Percentiles rank a stretch among this genome's conserved stretches.
phyloP scores from a whole-genome alignment of 805 yeast species.

The Teunomyces tritomae region DNA sequence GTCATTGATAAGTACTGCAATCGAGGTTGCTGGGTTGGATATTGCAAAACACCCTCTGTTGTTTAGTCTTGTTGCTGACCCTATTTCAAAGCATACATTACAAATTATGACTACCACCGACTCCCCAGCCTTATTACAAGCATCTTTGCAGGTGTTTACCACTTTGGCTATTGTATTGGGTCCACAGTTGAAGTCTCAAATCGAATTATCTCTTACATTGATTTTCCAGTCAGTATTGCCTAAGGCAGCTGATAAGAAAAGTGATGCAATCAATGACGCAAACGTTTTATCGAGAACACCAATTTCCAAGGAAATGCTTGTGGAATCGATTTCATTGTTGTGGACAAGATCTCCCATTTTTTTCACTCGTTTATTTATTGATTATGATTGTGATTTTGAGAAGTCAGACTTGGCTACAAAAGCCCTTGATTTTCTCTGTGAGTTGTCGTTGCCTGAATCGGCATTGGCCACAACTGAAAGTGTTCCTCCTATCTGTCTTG shows the following conservation, averaged over 20 bases:
- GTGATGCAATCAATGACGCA: constrained; percentile 22
- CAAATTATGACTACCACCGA: constrained; percentile 75
- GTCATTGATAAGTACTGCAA: constrained; percentile 67
- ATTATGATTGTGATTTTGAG: constrained; percentile 89
- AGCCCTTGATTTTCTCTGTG: constrained; percentile 67
- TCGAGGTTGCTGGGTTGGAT: constrained; percentile 74
- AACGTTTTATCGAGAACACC: constrained; percentile 26
- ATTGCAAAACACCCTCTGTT: constrained; percentile 61
- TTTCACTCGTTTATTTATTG: constrained; percentile 72
- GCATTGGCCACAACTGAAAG: constrained; percentile 75
- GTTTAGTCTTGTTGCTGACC: constrained; percentile 68
- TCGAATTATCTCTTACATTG: constrained; percentile 67
- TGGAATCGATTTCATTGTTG: constrained; percentile 77
- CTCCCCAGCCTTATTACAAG: constrained; percentile 67
- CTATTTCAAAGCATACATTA: constrained; percentile 80
- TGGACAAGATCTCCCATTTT: constrained; percentile 81
- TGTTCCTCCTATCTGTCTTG: constrained; percentile 92
- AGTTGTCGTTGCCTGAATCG: constrained; percentile 80
- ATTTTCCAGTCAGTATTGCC: constrained; percentile 60
- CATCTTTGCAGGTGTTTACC: constrained; percentile 72
- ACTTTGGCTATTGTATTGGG: constrained; percentile 70
- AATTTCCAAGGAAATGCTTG: constrained; percentile 67
- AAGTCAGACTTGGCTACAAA: constrained; percentile 72
- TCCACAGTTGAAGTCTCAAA: constrained; percentile 67
- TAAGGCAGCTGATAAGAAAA: constrained; percentile 13